Conservation (phyloP, 352 stramenopile species). For the Sclerospora graminicola region DNA sequence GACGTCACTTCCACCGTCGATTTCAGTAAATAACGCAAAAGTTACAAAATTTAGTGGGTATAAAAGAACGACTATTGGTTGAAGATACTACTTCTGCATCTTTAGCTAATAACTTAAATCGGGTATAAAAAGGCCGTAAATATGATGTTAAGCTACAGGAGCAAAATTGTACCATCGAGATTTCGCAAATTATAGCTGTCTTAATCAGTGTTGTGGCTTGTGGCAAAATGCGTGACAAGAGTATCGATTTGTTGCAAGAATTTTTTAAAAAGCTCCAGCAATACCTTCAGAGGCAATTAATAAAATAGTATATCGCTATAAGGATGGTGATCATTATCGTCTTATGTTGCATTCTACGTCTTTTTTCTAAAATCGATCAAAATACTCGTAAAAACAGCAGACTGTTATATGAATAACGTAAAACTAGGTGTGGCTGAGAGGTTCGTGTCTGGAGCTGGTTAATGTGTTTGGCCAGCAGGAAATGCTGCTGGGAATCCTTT, state of each 20-base stretch:
- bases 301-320: slow-evolving; percentile 40
- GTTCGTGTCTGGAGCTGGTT: too few species aligned
- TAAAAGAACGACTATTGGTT: too few species aligned
- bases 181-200: slow-evolving; percentile 67
- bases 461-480: too few species aligned
- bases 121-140: too few species aligned
- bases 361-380: neutral
- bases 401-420: too few species aligned
- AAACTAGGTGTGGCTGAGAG: slow-evolving; percentile 5
- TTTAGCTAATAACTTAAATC: too few species aligned
- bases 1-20: too few species aligned
- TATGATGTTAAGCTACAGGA: slow-evolving; percentile 77
- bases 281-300: slow-evolving; percentile 52
- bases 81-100: too few species aligned
- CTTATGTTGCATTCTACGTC: slow-evolving; percentile 30
- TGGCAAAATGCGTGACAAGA: slow-evolving; percentile 59
- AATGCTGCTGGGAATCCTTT: slow-evolving; percentile 22
- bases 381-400: too few species aligned
- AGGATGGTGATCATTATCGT: slow-evolving; percentile 26
- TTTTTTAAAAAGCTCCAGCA: slow-evolving; percentile 49
- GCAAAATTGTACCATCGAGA: slow-evolving; percentile 55
- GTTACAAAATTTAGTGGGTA: too few species aligned
- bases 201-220: slow-evolving; percentile 57
- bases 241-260: slow-evolving; percentile 42
- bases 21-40: too few species aligned